These are phyloP conservation scores for Periconia sp. DNA, from an alignment of 2,329 filamentous ascomycete genomes.

Conservation along the genomic window DNA sequence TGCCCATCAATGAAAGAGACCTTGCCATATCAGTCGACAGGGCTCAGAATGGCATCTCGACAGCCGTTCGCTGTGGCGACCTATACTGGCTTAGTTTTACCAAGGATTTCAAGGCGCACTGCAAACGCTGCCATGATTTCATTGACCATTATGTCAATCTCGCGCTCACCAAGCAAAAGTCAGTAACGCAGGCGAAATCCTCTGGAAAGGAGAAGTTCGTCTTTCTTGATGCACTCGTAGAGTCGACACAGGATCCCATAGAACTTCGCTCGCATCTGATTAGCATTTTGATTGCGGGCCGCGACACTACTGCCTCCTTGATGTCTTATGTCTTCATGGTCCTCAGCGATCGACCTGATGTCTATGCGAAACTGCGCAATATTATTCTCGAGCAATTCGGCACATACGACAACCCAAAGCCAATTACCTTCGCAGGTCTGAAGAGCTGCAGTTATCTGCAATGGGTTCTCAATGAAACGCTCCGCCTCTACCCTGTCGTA, in stretches of 20 bases:
- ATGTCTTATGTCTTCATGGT: conserved; percentile 72
- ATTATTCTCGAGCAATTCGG: conserved; percentile 50
- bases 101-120: conserved; percentile 33
- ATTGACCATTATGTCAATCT: conserved; percentile 34
- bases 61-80: conserved; percentile 31
- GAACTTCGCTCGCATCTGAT: conserved; percentile 84
- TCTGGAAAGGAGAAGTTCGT: conserved; percentile 62
- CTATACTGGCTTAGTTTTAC: conserved; percentile 38
- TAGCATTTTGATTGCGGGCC: conserved; percentile 79
- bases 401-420: conserved; percentile 42
- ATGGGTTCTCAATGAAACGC: conserved; percentile 39
- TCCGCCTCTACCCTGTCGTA: conserved; percentile 43
- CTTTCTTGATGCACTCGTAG: conserved; percentile 82
- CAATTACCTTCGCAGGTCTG: conserved; percentile 49
- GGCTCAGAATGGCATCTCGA: conserved; percentile 22
- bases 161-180: conserved; percentile 26
- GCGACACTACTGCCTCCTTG: conserved; percentile 83
- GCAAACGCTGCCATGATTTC: conserved; percentile 31
- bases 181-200: conserved; percentile 12
- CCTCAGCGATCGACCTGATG: conserved; percentile 45
- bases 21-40: conserved; percentile 32
- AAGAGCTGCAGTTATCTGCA: conserved; percentile 42
- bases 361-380: conserved; percentile 42
- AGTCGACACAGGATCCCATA: conserved; percentile 69
- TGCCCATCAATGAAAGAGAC: conserved; percentile 22